Evolutionary conservation across 345 rosid genomes (phyloP).

Genomic region (Salix caprea): DNA sequence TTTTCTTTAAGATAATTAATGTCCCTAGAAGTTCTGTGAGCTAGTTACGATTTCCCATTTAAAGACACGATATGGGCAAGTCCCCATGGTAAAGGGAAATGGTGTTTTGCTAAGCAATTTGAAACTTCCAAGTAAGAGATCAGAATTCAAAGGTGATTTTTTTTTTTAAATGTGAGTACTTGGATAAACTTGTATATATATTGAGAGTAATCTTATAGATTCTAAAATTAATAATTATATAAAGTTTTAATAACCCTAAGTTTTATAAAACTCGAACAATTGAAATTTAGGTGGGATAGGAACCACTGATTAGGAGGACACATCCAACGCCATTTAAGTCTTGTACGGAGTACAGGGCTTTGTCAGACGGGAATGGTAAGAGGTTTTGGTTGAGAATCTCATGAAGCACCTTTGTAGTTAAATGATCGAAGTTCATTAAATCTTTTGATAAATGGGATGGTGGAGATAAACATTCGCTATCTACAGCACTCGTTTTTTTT

Average conservation of each 20-base stretch:
- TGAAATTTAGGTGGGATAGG: neutral
- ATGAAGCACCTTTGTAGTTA: neutral
- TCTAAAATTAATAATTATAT: too few relatives aligned
- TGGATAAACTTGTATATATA: too few relatives aligned
- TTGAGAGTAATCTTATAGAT: too few relatives aligned
- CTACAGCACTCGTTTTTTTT: neutral
- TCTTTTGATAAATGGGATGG: neutral
- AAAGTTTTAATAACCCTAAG: too few relatives aligned
- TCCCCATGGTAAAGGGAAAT: neutral
- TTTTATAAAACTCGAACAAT: too few relatives aligned
- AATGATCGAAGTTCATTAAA: neutral
- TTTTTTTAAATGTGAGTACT: too few relatives aligned
- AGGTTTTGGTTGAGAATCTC: neutral
- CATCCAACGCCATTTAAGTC: neutral
- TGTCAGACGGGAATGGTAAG: neutral
- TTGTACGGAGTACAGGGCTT: neutral
- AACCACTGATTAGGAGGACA: neutral
- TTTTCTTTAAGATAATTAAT: too few relatives aligned
- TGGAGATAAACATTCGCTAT: slow-evolving; percentile 8
- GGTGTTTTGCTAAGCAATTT: neutral
- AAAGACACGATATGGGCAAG: neutral
- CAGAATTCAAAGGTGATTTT: neutral
- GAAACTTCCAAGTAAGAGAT: neutral
- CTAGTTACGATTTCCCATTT: neutral
- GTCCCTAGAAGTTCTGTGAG: neutral